These are phyloP conservation scores for Phaffia australis DNA, from an alignment of 768 basidiomycete species.

Conservation along the genomic window DNA sequence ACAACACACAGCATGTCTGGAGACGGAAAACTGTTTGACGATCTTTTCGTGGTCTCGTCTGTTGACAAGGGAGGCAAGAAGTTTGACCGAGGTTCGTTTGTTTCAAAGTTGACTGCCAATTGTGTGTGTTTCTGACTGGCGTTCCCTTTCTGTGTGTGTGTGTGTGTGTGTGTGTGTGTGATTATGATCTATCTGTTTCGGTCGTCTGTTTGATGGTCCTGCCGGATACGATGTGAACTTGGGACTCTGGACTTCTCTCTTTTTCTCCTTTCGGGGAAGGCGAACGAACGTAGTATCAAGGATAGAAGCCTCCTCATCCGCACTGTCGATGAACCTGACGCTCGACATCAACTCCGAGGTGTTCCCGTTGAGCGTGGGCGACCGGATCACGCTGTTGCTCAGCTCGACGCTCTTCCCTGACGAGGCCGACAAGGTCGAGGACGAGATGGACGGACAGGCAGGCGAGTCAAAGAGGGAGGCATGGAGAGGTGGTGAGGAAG, in stretches of 20 bases:
- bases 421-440: slow-evolving; percentile 28
- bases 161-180: neutral
- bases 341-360: slow-evolving; percentile 90
- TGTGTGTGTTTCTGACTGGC: slow-evolving; percentile 1
- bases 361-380: slow-evolving; percentile 57
- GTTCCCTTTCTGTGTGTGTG: neutral
- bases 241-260: no score
- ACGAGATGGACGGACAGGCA: slow-evolving; percentile 27
- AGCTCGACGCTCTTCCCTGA: slow-evolving; percentile 41
- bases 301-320: slow-evolving; percentile 76
- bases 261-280: no score
- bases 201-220: no score
- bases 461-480: slow-evolving; percentile 37
- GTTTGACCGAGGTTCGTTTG: slow-evolving; percentile 78
- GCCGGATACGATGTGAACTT: no score
- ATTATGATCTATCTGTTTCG: neutral
- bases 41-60: slow-evolving; percentile 67
- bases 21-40: slow-evolving; percentile 58
- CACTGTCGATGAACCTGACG: slow-evolving; percentile 82
- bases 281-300: slow-evolving; percentile 69
- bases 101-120: neutral
- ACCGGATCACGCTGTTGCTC: slow-evolving; percentile 73
- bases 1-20: slow-evolving; percentile 12
- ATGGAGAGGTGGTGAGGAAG: slow-evolving; percentile 58
- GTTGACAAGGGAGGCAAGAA: slow-evolving; percentile 70